phyloP scores from a whole-genome alignment of 2,329 filamentous ascomycete genomes.

The Penicillium sp. region DNA sequence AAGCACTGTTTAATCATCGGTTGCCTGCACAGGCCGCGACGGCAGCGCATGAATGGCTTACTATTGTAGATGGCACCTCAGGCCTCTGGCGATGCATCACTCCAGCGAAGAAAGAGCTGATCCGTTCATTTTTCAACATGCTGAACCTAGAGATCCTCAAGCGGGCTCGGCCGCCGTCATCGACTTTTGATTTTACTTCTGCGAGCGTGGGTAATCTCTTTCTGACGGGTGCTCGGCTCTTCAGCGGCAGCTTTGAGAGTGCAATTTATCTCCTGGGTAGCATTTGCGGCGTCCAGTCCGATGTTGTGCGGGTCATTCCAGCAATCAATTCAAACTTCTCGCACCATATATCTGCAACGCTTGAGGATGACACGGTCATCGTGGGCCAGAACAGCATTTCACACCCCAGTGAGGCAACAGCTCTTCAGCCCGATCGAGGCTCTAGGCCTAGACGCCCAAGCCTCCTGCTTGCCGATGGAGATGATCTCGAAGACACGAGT shows the following conservation, averaged over 20 bases:
- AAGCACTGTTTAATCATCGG: constrained; percentile 79
- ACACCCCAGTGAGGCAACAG: constrained; percentile 66
- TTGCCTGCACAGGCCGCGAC: constrained; percentile 56
- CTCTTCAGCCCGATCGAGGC: constrained; percentile 31
- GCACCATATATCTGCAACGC: constrained; percentile 82
- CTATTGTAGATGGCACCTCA: constrained; percentile 79
- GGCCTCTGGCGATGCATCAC: constrained; percentile 65
- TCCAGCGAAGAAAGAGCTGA: constrained; percentile 67
- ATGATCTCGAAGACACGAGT: constrained; percentile 27
- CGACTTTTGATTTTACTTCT: constrained; percentile 69
- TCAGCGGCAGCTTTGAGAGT: constrained; percentile 86
- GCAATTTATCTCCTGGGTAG: constrained; percentile 84
- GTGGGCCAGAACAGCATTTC: constrained; percentile 90
- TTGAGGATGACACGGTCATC: constrained; percentile 70
- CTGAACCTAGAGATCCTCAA: constrained; percentile 75
- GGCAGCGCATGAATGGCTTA: constrained; percentile 76
- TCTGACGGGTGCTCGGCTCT: constrained; percentile 76
- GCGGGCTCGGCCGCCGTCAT: constrained; percentile 61
- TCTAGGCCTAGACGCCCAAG: constrained; percentile 29
- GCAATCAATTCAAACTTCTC: constrained; percentile 94
- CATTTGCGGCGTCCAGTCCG: constrained; percentile 73
- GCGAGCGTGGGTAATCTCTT: constrained; percentile 76
- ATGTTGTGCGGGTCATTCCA: constrained; percentile 70
- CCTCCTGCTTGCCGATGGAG: constrained; percentile 31
- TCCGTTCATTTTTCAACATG: constrained; percentile 69